Conservation (phyloP, 176 grass and related monocot genomes). For the Triticum urartu region DNA sequence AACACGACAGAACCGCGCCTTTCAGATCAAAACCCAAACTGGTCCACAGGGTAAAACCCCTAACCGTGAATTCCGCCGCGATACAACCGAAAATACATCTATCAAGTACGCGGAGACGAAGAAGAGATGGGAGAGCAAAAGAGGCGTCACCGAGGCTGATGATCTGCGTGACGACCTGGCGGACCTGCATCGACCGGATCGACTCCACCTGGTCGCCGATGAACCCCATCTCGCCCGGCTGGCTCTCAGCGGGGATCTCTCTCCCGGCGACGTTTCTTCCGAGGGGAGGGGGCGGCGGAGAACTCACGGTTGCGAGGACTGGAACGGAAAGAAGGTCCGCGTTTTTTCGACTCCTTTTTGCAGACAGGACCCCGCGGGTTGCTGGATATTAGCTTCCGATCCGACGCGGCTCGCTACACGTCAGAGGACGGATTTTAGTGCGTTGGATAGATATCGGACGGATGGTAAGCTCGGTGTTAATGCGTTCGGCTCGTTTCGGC, state of each 20-base stretch:
- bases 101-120: neutral
- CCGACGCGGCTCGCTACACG: neutral
- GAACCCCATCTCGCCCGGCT: conserved; percentile 52
- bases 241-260: neutral
- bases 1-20: neutral
- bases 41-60: neutral
- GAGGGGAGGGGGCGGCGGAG: neutral
- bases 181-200: conserved; percentile 66
- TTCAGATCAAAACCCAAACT: neutral
- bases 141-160: conserved; percentile 60
- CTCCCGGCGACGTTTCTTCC: neutral
- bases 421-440: neutral
- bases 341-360: conserved; percentile 16
- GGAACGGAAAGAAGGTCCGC: neutral
- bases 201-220: conserved; percentile 58
- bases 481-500: neutral
- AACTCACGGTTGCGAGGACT: neutral
- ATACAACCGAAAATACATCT: neutral
- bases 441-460: conserved; percentile 10
- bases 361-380: neutral
- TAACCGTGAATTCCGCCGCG: neutral
- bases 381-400: neutral
- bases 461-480: neutral
- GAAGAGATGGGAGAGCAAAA: neutral
- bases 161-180: conserved; percentile 62